Percentiles rank a stretch among this genome's conserved stretches.
phyloP scores from a whole-genome alignment of 768 basidiomycete species.

The Cubamyces lactineus region DNA sequence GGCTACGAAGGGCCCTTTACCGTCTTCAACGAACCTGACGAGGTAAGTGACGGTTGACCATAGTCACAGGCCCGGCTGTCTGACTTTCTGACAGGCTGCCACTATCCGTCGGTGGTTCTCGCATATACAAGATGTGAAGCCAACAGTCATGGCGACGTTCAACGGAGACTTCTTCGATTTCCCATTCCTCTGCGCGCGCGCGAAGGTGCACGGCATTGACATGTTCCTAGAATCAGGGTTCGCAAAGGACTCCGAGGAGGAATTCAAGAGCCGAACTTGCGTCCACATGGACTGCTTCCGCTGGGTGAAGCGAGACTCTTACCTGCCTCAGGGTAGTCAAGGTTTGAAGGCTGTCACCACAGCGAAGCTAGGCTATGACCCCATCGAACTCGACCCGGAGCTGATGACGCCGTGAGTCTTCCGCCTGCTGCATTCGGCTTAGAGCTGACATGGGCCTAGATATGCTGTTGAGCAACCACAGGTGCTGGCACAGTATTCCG shows the following conservation, averaged over 20 bases:
- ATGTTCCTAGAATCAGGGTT: conserved; percentile 97
- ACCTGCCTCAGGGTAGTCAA: conserved; percentile 97
- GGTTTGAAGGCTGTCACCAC: conserved; percentile 98
- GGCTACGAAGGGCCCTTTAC: conserved; percentile 97
- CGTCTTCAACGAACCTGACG: conserved; percentile 92
- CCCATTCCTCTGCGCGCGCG: conserved; percentile 88
- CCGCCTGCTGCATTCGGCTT: not conserved
- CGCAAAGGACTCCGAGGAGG: conserved; percentile 86
- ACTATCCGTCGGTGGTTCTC: conserved; percentile 88
- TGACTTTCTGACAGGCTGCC: conserved; percentile 55
- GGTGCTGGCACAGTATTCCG: conserved; percentile 93
- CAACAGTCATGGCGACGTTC: conserved; percentile 97
- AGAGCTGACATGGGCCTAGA: conserved; percentile 44
- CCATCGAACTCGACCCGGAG: conserved; percentile 96
- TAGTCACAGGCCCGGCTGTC: not conserved
- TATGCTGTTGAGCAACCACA: conserved; percentile 98
- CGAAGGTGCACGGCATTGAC: conserved; percentile 88
- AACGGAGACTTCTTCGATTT: conserved; percentile 99
- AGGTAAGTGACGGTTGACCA: conserved; percentile 51
- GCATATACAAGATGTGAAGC: conserved; percentile 91
- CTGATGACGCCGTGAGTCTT: conserved; percentile 94
- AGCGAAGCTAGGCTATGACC: conserved; percentile 93
- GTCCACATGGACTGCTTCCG: conserved; percentile 99
- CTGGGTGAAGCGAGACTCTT: conserved; percentile 99
- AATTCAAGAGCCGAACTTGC: conserved; percentile 91